Evolutionary conservation across 257 asterid species (phyloP).

Genomic region (Eustoma russellianum): DNA sequence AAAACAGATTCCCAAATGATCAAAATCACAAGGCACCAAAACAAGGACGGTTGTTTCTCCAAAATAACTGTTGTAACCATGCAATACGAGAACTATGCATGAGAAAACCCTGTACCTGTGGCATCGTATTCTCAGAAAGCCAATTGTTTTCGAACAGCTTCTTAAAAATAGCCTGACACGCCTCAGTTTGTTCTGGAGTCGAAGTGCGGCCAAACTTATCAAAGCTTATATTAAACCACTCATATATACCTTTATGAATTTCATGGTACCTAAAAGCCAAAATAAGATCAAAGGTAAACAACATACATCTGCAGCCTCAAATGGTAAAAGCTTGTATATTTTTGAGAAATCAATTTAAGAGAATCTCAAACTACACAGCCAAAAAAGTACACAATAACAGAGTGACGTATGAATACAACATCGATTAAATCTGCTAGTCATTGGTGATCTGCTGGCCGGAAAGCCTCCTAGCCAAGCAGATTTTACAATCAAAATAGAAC

Average conservation of each 20-base stretch:
- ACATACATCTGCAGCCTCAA: too few relatives aligned
- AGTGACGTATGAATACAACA: too few relatives aligned
- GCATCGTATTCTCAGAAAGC: constrained; percentile 75
- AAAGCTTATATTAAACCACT: constrained; percentile 80
- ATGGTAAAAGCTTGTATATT: background rate
- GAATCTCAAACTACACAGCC: too few relatives aligned
- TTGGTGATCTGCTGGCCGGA: too few relatives aligned
- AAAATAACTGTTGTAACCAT: constrained; percentile 2
- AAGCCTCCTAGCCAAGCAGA: too few relatives aligned
- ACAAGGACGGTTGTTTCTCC: background rate
- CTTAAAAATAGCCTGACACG: constrained; percentile 78
- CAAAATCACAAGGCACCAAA: background rate
- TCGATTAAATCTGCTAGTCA: too few relatives aligned
- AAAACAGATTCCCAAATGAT: constrained; percentile 6
- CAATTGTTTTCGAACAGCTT: constrained; percentile 59
- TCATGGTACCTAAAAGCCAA: constrained; percentile 52
- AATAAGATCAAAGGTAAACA: background rate
- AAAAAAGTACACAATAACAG: too few relatives aligned
- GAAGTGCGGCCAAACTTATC: constrained; percentile 95
- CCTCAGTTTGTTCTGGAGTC: constrained; percentile 78
- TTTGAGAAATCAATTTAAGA: too few relatives aligned
- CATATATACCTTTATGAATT: constrained; percentile 65
- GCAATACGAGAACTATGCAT: background rate
- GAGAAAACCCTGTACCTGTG: constrained; percentile 43
- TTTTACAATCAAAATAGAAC: too few relatives aligned